Conservation (phyloP, 805 yeast genomes). For the Yarrowia sp. region DNA sequence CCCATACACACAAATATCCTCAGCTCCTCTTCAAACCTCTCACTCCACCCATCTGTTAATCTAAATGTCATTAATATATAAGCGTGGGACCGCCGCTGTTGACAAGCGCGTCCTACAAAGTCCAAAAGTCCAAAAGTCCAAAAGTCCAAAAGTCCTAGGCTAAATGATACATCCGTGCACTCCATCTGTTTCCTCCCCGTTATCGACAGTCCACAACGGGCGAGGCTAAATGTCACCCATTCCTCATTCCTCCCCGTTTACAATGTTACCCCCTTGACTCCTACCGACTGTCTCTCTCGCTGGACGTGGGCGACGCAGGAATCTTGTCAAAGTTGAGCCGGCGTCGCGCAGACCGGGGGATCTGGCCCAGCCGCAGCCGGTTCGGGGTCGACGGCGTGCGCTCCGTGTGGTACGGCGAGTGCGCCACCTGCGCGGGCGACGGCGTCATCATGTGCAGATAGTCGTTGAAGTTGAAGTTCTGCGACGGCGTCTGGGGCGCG, state of each 20-base stretch:
- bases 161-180: background rate
- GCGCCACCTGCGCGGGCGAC: constrained; percentile 46
- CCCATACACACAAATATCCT: no score
- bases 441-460: constrained; percentile 82
- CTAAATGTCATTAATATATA: constrained; percentile 30
- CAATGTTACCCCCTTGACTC: background rate
- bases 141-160: constrained; percentile 11
- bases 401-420: constrained; percentile 42
- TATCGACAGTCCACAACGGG: no score
- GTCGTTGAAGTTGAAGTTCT: constrained; percentile 76
- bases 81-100: constrained; percentile 5
- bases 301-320: constrained; percentile 22
- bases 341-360: constrained; percentile 42
- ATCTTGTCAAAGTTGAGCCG: constrained; percentile 45
- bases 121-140: no score
- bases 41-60: constrained; percentile 1
- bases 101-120: constrained; percentile 11
- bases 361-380: constrained; percentile 36
- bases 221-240: background rate
- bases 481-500: constrained; percentile 51
- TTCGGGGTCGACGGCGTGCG: constrained; percentile 40
- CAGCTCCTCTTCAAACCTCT: no score
- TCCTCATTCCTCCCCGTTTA: background rate
- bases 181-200: no score
- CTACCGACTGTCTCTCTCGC: constrained; percentile 19